Evolutionary conservation across 2,329 filamentous ascomycete species (phyloP).

Genomic region (Xylariomycetidae sp.): DNA sequence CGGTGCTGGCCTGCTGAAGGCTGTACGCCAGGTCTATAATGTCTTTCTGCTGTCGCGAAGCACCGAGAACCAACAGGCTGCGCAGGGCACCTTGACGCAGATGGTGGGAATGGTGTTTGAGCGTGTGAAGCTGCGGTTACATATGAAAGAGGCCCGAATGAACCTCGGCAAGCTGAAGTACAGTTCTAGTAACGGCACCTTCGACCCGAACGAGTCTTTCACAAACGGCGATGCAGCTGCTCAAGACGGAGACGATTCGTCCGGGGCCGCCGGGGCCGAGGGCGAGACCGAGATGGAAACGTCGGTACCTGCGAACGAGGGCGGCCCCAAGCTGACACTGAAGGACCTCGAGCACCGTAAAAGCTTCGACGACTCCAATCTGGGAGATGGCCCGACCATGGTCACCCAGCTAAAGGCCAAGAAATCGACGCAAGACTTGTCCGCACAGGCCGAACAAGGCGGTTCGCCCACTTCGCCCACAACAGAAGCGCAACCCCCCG

Average conservation of each 20-base stretch:
- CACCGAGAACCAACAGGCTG: slow-evolving; percentile 91
- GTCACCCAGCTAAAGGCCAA: slow-evolving; percentile 52
- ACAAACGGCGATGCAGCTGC: slow-evolving; percentile 24
- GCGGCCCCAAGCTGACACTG: slow-evolving; percentile 52
- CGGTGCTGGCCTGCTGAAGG: slow-evolving; percentile 90
- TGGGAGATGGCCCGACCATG: slow-evolving; percentile 62
- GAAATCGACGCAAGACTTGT: slow-evolving; percentile 40
- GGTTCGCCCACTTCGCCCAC: too few relatives aligned
- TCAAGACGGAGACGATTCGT: slow-evolving; percentile 25
- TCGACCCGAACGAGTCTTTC: slow-evolving; percentile 39
- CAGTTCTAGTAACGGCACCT: slow-evolving; percentile 45
- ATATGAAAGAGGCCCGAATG: slow-evolving; percentile 76
- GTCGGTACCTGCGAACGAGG: slow-evolving; percentile 28
- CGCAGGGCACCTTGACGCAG: slow-evolving; percentile 92
- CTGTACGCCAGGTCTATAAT: slow-evolving; percentile 97
- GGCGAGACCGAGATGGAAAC: slow-evolving; percentile 20
- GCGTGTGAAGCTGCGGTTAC: slow-evolving; percentile 77
- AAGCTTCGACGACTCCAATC: slow-evolving; percentile 61
- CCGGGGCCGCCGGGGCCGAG: slow-evolving; percentile 28
- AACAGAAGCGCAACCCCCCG: slow-evolving; percentile 44
- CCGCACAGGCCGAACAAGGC: slow-evolving; percentile 43
- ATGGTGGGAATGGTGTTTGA: slow-evolving; percentile 99
- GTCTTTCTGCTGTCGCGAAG: slow-evolving; percentile 95
- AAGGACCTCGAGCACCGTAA: slow-evolving; percentile 63
- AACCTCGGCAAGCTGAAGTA: slow-evolving; percentile 48